These are phyloP conservation scores for Mycena polygramma DNA, from an alignment of 768 basidiomycete genomes.

Conservation along the genomic window DNA sequence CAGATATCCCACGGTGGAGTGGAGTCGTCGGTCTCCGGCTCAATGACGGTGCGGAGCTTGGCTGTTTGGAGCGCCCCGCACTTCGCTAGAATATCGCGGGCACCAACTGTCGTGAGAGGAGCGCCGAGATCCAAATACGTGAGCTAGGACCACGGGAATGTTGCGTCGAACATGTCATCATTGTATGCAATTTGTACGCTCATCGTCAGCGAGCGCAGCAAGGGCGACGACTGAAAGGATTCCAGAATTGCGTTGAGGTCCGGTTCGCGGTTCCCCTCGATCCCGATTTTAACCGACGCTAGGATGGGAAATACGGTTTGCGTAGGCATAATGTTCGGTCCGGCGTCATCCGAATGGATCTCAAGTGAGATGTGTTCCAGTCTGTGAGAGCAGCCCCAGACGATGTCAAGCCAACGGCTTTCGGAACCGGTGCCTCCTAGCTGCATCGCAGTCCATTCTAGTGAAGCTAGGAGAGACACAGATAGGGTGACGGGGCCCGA, in stretches of 20 bases:
- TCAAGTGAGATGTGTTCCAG: neutral
- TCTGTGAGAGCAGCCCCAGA: neutral
- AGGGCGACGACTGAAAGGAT: neutral
- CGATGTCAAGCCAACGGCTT: neutral
- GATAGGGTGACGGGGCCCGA: neutral
- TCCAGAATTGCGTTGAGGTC: neutral
- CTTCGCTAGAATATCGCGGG: neutral
- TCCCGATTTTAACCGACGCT: neutral
- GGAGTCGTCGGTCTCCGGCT: neutral
- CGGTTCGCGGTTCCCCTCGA: neutral
- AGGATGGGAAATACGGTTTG: neutral
- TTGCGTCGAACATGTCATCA: neutral
- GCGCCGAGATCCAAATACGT: neutral
- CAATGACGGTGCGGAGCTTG: neutral
- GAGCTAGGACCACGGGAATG: slow-evolving; percentile 3
- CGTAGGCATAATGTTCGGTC: neutral
- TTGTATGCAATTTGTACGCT: neutral
- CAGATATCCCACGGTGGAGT: neutral
- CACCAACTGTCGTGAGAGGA: neutral
- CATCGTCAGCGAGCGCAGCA: neutral
- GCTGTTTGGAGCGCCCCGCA: neutral
- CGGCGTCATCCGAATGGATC: neutral
- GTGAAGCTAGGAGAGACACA: neutral
- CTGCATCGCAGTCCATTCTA: too few relatives aligned
- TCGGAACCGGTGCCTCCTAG: neutral